Evolutionary conservation across 257 asterid genomes (phyloP), one percentile per base, ranked within the genome.

Genomic region (Apocynum venetum): DNA sequence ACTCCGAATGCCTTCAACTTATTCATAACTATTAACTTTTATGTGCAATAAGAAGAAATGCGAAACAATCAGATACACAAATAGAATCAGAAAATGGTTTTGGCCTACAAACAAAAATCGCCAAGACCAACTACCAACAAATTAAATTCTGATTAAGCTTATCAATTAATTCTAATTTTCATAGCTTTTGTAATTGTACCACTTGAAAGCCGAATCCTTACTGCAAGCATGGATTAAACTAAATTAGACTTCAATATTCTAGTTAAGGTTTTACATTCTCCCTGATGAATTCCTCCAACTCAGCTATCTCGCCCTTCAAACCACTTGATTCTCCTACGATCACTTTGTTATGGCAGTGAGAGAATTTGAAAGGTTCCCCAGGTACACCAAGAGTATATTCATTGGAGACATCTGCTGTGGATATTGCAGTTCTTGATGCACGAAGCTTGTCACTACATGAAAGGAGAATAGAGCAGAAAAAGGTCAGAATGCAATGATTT

Each of bases 371-470:
- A 49, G 93, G 82, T 82, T 90, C 96, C 77, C 96, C 96, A 7
- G 96, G 84, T 71, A 83, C 84, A 71, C 97, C 98, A 38, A 95
- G 87, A 1, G 91, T 85, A 71, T 81, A 79, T 56, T 93, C 98
- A 25, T 85, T 82, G 5, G 88, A 80, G 25, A 90, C 85, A 82
- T 92, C 98, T 20, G 97, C 98, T 7, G 91, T 91, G 46, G 98
- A 94, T 36, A 92, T 74, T n/a, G 89, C 84, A 20, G 95, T 94
- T 83, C 98, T 91, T 72, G 98, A 91, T 83, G 90, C 87, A 43
- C 98, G 92, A 78, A 95, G 96, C 89, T 92, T 92, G 80, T 95
- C 96, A 20, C 98, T 92, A 86, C 47, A 59, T 76, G 71, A 82
- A 35, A 69, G 13, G 3, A 1, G 31, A 25, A 25, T 25, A 25